Percentiles rank a stretch among this genome's conserved stretches.
These are phyloP conservation scores for Diatrype stigma DNA, from an alignment of 2,329 filamentous ascomycete species.

Conservation along the genomic window DNA sequence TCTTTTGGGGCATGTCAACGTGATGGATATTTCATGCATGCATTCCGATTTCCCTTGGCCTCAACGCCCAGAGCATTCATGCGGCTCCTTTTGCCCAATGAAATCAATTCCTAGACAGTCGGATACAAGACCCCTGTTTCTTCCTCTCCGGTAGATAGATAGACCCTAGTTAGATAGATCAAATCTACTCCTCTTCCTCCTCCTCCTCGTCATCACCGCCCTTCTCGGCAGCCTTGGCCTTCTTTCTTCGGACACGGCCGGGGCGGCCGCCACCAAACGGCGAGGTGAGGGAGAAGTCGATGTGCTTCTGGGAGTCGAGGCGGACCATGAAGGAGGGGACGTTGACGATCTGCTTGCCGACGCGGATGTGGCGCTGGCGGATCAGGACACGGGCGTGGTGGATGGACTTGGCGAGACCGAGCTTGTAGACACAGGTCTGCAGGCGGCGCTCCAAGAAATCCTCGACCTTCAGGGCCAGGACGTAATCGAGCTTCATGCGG, in stretches of 20 bases:
- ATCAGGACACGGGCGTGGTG: constrained; percentile 99
- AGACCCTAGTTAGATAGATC: no score
- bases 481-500: constrained; percentile 99
- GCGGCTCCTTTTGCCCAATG: constrained; percentile 30
- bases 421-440: constrained; percentile 99
- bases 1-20: constrained; percentile 1
- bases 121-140: not conserved
- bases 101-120: not conserved
- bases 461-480: constrained; percentile 97
- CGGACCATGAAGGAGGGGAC: constrained; percentile 99
- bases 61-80: constrained; percentile 50
- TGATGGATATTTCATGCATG: constrained; percentile 26
- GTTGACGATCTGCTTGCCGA: constrained; percentile 99
- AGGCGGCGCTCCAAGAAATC: constrained; percentile 99
- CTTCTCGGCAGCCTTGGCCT: constrained; percentile 92
- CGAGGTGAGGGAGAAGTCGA: constrained; percentile 96
- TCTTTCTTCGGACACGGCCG: constrained; percentile 99
- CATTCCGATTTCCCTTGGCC: constrained; percentile 39
- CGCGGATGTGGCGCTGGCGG: constrained; percentile 98
- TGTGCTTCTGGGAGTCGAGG: constrained; percentile 99
- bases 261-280: constrained; percentile 96
- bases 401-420: constrained; percentile 99
- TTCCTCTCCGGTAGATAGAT: no score
- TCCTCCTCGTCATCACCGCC: constrained; percentile 76
- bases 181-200: constrained; percentile 74